phyloP scores from a whole-genome alignment of 2,329 filamentous ascomycete species.

The Hypoxylon sp. region DNA sequence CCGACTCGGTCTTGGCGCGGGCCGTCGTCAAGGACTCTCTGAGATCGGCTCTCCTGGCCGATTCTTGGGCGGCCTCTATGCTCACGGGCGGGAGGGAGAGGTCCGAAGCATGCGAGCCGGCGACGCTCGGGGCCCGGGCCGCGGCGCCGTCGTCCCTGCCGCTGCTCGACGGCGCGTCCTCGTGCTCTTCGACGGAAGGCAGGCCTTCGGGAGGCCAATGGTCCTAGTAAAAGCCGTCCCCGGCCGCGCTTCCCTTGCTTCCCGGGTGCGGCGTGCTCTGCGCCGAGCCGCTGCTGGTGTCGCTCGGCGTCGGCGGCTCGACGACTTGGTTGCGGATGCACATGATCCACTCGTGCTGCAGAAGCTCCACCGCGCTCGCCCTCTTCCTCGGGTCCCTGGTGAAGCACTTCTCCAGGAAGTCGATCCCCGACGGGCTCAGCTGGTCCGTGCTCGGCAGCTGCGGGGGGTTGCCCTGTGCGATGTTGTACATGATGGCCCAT shows the following conservation, averaged over 20 bases:
- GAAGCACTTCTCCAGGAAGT: constrained; percentile 90
- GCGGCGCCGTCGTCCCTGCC: not conserved
- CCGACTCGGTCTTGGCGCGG: constrained; percentile 38
- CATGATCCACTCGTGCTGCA: constrained; percentile 93
- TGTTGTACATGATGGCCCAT: constrained; percentile 99
- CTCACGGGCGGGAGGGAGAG: constrained; percentile 23
- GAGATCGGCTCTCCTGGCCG: constrained; percentile 38
- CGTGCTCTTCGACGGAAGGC: constrained; percentile 29
- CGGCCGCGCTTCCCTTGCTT: constrained; percentile 40
- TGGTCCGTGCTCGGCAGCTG: constrained; percentile 84
- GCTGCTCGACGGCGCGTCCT: not conserved
- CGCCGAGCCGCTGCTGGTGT: constrained; percentile 54
- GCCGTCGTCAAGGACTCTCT: constrained; percentile 35
- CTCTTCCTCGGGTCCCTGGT: constrained; percentile 80
- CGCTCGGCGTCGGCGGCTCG: constrained; percentile 69
- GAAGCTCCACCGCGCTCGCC: constrained; percentile 82
- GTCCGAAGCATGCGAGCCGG: constrained; percentile 2
- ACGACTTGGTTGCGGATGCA: constrained; percentile 70
- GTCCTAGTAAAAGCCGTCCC: constrained; percentile 49
- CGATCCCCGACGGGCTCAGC: constrained; percentile 81
- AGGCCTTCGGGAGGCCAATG: constrained; percentile 33
- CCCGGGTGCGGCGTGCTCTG: constrained; percentile 49
- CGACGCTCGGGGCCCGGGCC: not conserved
- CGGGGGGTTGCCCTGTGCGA: constrained; percentile 93
- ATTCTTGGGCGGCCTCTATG: constrained; percentile 41